A percentile compares a stretch with the other conserved stretches of the same genome.
These are phyloP conservation scores for Mortierella sp. DNA, from an alignment of 371 early-diverging fungal genomes.

Conservation along the genomic window DNA sequence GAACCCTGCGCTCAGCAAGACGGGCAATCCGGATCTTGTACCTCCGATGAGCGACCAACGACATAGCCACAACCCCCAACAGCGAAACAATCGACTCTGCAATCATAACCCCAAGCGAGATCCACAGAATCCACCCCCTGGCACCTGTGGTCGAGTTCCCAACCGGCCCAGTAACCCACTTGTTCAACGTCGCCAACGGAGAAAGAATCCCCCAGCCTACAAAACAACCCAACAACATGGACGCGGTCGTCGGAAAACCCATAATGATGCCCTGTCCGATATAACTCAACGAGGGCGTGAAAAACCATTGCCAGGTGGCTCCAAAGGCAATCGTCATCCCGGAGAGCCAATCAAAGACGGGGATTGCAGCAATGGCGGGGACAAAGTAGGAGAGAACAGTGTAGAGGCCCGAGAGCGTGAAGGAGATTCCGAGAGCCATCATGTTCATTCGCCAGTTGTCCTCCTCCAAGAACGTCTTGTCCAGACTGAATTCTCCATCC, in stretches of 20 bases:
- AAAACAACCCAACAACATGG: conserved; percentile 82
- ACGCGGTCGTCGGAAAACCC: conserved; percentile 82
- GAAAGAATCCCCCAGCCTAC: conserved; percentile 88
- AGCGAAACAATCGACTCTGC: conserved; percentile 80
- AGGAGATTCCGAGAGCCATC: conserved; percentile 67
- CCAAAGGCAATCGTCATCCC: conserved; percentile 36
- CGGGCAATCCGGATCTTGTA: conserved; percentile 18
- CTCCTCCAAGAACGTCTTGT: conserved; percentile 59
- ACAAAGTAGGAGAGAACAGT: conserved; percentile 76
- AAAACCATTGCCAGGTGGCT: conserved; percentile 80
- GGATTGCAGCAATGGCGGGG: conserved; percentile 71
- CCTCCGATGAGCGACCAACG: conserved; percentile 45
- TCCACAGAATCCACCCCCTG: conserved; percentile 89
- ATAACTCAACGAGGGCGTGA: conserved; percentile 84
- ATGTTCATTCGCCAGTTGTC: conserved; percentile 75
- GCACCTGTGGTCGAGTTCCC: conserved; percentile 79
- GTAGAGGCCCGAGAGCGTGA: conserved; percentile 74
- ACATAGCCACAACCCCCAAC: conserved; percentile 63
- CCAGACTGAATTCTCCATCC: conserved; percentile 52
- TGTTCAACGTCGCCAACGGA: conserved; percentile 74
- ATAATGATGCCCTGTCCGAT: conserved; percentile 90
- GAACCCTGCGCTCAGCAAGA: conserved; percentile 17
- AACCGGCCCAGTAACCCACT: conserved; percentile 86
- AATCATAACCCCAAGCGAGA: conserved; percentile 86
- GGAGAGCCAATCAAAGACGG: conserved; percentile 76